Percentiles rank a stretch among this genome's conserved stretches.
Conservation (phyloP, 805 yeast species). For the Ogataea populi-albae region DNA sequence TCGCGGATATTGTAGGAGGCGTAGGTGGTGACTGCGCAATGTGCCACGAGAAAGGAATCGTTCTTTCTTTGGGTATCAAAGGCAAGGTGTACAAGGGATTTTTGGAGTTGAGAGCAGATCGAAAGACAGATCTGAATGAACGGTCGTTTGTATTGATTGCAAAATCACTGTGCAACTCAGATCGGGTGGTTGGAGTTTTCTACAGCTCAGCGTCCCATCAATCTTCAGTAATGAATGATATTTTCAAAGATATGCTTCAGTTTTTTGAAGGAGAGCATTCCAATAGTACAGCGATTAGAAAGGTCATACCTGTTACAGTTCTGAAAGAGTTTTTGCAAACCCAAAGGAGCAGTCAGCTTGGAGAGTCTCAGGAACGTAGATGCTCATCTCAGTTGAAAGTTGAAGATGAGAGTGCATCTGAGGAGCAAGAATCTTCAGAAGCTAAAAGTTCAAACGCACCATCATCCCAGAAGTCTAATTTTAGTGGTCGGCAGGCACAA, state of each 20-base stretch:
- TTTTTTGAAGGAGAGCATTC: conserved; percentile 2
- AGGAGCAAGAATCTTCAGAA: too few relatives aligned
- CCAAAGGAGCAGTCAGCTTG: too few relatives aligned
- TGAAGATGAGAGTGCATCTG: too few relatives aligned
- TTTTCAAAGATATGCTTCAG: conserved; percentile 3
- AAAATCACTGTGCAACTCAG: neutral
- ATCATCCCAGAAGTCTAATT: too few relatives aligned
- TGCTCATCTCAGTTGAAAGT: too few relatives aligned
- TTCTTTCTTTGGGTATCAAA: conserved; percentile 10
- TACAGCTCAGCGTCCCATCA: neutral
- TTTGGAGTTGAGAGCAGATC: conserved; percentile 12
- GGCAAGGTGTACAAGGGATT: conserved; percentile 7
- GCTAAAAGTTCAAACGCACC: too few relatives aligned
- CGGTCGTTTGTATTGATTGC: conserved; percentile 3
- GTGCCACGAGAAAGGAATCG: conserved; percentile 5
- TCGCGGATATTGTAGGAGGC: neutral
- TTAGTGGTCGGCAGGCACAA: too few relatives aligned
- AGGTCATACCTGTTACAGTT: too few relatives aligned
- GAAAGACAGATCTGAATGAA: neutral
- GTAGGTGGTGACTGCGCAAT: neutral
- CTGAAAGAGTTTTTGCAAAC: too few relatives aligned
- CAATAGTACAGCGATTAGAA: too few relatives aligned
- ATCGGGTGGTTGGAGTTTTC: conserved; percentile 2
- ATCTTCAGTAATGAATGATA: neutral
- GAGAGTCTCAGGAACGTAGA: too few relatives aligned